Evolutionary conservation across 2,329 filamentous ascomycete genomes (phyloP), one percentile per base, ranked within the genome.

Genomic region (Albophoma yamanashiensis): DNA sequence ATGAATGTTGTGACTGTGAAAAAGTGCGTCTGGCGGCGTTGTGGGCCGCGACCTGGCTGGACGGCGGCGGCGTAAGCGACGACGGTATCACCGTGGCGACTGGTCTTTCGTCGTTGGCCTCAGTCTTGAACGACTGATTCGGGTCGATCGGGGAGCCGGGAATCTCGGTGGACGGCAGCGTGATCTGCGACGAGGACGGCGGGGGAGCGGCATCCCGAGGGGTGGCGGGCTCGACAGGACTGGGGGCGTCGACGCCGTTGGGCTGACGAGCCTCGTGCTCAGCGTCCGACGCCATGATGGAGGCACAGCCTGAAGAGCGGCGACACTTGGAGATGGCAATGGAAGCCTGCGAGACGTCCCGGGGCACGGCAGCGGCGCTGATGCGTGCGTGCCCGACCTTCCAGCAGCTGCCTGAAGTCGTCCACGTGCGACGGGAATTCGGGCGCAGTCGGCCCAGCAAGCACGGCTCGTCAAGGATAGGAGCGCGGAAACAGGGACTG

Each of bases 51-150:
- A 77, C 67, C 66, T 83, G 82, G 1, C 80, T 83, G 1, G 81
- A 83, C 0, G 82, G 81, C 31, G 82, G 82, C 4, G 82, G 83
- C 2, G 82, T 84, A 58, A 83, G 70, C 31, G 82, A 85, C 2
- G 82, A 84, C 5, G 82, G 81, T 60, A 85, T 83, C 57, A 83
- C 72, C 34, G 75, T 73, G n/a, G 75, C 68, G 22, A 68, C 67
- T 1, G 70, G 69, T 45, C 74, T 71, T 55, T 81, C 79, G 60
- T 83, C 79, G 67, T 78, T 79, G 61, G 70, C 61, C 62, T 83
- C 79, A 4, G 77, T 78, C 65, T 75, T 79, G 69, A 83, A 82
- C 0, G 79, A 81, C 55, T 74, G 67, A 55, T 71, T 70, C 7
- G 76, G 74, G 56, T 82, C 79, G 63, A 79, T 72, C 36, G 82